These are phyloP conservation scores for Populus hybrid DNA, from an alignment of 441 rosid species.

Conservation along the genomic window DNA sequence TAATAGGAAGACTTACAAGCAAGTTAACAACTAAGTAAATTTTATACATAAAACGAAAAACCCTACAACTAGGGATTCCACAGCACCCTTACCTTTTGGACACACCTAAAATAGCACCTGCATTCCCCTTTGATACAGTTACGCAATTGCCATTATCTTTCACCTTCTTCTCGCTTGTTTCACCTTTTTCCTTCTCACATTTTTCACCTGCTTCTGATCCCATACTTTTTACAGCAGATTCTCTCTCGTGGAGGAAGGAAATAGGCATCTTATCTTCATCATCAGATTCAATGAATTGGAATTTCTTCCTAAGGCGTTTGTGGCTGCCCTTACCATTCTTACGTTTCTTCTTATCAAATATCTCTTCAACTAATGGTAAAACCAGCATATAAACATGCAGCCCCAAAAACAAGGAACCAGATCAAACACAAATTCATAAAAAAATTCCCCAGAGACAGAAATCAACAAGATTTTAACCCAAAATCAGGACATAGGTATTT, in stretches of 20 bases:
- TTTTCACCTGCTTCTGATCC: conserved; percentile 22
- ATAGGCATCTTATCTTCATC: conserved; percentile 34
- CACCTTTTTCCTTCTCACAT: conserved; percentile 19
- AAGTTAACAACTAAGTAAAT: background rate
- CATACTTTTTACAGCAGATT: conserved; percentile 23
- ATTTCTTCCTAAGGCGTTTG: conserved; percentile 49
- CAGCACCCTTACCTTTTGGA: conserved; percentile 32
- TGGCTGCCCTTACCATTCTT: conserved; percentile 27
- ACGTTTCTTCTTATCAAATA: conserved; percentile 18
- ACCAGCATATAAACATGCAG: conserved; percentile 6
- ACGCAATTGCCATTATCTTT: conserved; percentile 14
- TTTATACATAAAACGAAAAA: background rate
- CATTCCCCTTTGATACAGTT: background rate
- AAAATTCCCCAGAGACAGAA: background rate
- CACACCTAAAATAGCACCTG: conserved; percentile 16
- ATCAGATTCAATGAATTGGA: conserved; percentile 43
- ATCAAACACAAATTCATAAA: background rate
- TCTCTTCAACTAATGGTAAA: conserved; percentile 32
- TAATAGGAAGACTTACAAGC: background rate
- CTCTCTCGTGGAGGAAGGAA: conserved; percentile 23
- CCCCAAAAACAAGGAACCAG: background rate
- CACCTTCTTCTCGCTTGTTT: conserved; percentile 14
- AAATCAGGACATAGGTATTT: too few relatives aligned
- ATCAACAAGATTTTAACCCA: background rate
- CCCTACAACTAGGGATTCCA: background rate